A percentile compares a stretch with the other conserved stretches of the same genome.
phyloP scores from a whole-genome alignment of 306 rosid genomes.

The Malus asiatica region DNA sequence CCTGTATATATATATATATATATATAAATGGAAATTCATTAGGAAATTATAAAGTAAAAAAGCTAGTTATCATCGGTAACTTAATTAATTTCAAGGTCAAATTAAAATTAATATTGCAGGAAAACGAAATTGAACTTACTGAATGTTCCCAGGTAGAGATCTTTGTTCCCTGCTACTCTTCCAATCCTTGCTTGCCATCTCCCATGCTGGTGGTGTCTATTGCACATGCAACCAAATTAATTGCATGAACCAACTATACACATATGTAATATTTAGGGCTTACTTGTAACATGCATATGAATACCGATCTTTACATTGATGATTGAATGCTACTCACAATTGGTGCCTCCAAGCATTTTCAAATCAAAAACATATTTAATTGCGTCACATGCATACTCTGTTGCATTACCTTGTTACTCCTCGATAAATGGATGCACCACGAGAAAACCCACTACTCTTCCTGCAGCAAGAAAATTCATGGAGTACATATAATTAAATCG shows the following conservation, averaged over 20 bases:
- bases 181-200: conserved; percentile 98
- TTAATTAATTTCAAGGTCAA: background rate
- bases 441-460: conserved; percentile 94
- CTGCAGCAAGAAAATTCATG: conserved; percentile 26
- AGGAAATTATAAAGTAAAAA: too few species aligned
- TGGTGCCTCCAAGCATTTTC: background rate
- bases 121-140: conserved; percentile 37
- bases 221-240: background rate
- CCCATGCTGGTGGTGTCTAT: conserved; percentile 93
- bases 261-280: background rate
- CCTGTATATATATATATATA: conserved; percentile 26
- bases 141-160: conserved; percentile 85
- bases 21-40: background rate
- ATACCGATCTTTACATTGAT: background rate
- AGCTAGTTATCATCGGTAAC: background rate
- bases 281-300: background rate
- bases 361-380: background rate
- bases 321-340: background rate
- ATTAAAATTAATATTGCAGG: background rate
- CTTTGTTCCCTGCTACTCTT: conserved; percentile 93
- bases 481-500: background rate
- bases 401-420: conserved; percentile 75
- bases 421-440: conserved; percentile 93
- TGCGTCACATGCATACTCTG: background rate
- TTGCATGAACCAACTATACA: background rate